Conservation (phyloP, 495 filamentous ascomycete genomes). For the Tuber melanosporum region DNA sequence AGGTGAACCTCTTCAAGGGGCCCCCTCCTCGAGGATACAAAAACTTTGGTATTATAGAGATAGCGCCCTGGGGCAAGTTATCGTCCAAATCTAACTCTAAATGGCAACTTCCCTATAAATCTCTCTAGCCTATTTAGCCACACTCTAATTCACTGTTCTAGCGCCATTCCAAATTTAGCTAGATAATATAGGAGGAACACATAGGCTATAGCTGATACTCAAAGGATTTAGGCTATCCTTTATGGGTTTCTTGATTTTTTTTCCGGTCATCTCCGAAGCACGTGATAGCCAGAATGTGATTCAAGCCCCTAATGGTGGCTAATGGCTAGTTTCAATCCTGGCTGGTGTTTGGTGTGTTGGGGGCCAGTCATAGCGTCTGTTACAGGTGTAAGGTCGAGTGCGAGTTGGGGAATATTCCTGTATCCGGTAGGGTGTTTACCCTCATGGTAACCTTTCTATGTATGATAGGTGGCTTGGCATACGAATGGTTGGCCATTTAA, state of each 20-base stretch:
- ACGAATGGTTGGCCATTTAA: too few relatives aligned
- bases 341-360: too few relatives aligned
- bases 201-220: neutral
- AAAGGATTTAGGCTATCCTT: neutral
- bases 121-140: neutral
- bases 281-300: neutral
- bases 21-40: neutral
- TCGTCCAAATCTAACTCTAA: neutral
- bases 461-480: too few relatives aligned
- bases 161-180: neutral
- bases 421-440: too few relatives aligned
- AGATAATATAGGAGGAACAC: neutral
- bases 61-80: neutral
- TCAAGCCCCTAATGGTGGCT: neutral
- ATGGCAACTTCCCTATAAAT: neutral
- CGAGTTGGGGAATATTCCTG: too few relatives aligned
- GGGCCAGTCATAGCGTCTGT: too few relatives aligned
- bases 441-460: too few relatives aligned
- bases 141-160: neutral
- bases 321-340: neutral
- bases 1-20: neutral
- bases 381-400: too few relatives aligned
- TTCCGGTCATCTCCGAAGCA: neutral
- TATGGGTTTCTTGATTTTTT: neutral
- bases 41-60: neutral